Conservation (phyloP, 495 filamentous ascomycete genomes). For the Aspergillus haitiensis region DNA sequence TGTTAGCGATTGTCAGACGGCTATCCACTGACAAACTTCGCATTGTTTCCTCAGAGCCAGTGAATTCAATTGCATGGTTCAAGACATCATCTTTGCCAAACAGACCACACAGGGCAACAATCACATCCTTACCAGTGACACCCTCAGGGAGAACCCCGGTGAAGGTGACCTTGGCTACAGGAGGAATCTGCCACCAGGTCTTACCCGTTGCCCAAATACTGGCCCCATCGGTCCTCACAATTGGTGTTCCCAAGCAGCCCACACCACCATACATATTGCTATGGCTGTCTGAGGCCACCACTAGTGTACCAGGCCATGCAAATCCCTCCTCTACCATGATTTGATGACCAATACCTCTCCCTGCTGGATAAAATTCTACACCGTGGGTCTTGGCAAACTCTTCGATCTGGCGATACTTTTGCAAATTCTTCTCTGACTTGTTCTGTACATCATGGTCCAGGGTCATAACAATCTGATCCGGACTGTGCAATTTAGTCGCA, state of each 20-base stretch:
- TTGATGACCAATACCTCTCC: constrained; percentile 84
- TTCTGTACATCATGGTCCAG: constrained; percentile 96
- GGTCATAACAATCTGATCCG: constrained; percentile 80
- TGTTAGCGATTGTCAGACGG: constrained; percentile 84
- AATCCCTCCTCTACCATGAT: constrained; percentile 86
- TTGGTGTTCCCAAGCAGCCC: constrained; percentile 71
- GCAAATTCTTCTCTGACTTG: constrained; percentile 74
- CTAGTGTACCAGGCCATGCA: constrained; percentile 80
- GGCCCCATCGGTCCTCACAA: constrained; percentile 86
- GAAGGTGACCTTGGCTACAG: constrained; percentile 76
- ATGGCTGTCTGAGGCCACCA: constrained; percentile 81
- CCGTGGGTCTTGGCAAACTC: constrained; percentile 80
- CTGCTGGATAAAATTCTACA: constrained; percentile 81
- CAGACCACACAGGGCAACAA: constrained; percentile 82
- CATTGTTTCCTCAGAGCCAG: constrained; percentile 76
- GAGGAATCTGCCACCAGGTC: constrained; percentile 91
- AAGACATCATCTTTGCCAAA: constrained; percentile 90
- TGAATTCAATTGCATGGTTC: constrained; percentile 92
- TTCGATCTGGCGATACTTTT: constrained; percentile 85
- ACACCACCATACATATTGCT: constrained; percentile 91
- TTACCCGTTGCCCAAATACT: constrained; percentile 81
- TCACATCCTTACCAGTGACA: constrained; percentile 94
- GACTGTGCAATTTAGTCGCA: constrained; percentile 70
- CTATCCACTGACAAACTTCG: constrained; percentile 71
- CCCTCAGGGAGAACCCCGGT: constrained; percentile 73